Evolutionary conservation across 1,284 basidiomycete genomes (phyloP).

Genomic region (Irpex lacteus): DNA sequence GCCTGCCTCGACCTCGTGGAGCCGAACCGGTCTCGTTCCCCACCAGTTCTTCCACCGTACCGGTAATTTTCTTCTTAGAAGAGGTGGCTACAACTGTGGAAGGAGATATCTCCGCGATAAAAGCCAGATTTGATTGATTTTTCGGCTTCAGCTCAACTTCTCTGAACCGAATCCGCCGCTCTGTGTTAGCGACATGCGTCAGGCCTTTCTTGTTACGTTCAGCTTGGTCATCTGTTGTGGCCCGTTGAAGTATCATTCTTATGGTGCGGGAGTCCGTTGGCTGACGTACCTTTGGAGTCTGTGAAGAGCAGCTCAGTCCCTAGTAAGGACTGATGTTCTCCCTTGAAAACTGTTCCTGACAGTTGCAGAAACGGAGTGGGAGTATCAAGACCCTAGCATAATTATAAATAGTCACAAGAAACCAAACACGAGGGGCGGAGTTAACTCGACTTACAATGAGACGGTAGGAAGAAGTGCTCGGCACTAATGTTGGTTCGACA

Average conservation of each 20-base stretch:
- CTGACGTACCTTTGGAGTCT: constrained; percentile 49
- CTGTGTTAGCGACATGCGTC: constrained; percentile 52
- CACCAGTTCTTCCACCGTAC: constrained; percentile 9
- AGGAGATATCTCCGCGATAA: constrained; percentile 1
- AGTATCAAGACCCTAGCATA: constrained; percentile 65
- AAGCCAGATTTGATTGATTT: background rate
- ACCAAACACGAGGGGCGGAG: background rate
- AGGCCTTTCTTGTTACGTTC: constrained; percentile 48
- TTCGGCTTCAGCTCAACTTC: constrained; percentile 51
- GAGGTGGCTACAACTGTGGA: background rate
- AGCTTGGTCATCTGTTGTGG: constrained; percentile 17
- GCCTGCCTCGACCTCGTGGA: constrained; percentile 3
- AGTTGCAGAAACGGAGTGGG: constrained; percentile 72
- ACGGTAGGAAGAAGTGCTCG: constrained; percentile 62
- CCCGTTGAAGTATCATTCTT: background rate
- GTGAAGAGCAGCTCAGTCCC: constrained; percentile 74
- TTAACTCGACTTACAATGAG: constrained; percentile 55
- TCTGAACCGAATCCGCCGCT: constrained; percentile 62
- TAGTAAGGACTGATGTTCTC: constrained; percentile 58
- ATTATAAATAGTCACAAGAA: constrained; percentile 3
- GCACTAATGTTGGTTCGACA: constrained; percentile 70
- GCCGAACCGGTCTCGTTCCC: constrained; percentile 10
- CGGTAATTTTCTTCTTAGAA: constrained; percentile 9
- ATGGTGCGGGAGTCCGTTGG: background rate
- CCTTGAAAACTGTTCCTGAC: constrained; percentile 69